Evolutionary conservation across 345 rosid species (phyloP), one percentile per base, ranked within the genome.

Genomic region (Reutealis trisperma): DNA sequence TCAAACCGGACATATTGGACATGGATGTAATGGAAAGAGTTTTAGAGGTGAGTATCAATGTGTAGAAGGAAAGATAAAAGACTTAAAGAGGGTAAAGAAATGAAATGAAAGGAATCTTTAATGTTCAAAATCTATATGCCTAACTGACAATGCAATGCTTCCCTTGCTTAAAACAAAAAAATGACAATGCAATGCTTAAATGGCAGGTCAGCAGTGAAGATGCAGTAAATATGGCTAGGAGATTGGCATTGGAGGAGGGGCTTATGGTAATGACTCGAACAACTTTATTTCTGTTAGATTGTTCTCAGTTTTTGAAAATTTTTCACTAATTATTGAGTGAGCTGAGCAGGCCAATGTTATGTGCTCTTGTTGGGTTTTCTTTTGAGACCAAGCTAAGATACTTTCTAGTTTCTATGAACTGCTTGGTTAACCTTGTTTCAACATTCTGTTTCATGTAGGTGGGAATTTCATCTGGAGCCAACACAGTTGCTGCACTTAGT

Each of bases 401-500:
- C 30, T 27, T 27, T 27, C 30, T 19, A 7, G 41, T 41, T 65
- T 65, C 49, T 19, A 51, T 51, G 18, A 51, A 11, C 55, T 51
- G 55, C 14, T 51, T 51, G 19, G 4, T 51, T 51, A 12, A 57
- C 67, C 59, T 63, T 41, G 49, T 34, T 54, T 63, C 13, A 5
- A 42, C 18, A 0, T 65, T 60, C 42, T 78, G 77, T 70, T 62
- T 71, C 19, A 1, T 75, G 79, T 66, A 95, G 98, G 99, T 96
- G 73, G 99, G 99, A 62, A 96, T 96, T 80, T 93, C 98, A 41
- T 96, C 98, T 0, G 99, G 98, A 60, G 98, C 97, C 68, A 96
- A 96, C 68, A 92, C 99, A 0, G 92, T 96, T 34, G 98, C 98
- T 18, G 97, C 98, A 5, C 84, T 96, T 47, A 82, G 81, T 63